Evolutionary conservation across 257 asterid genomes (phyloP).

Genomic region (Solanum lignicaule): DNA sequence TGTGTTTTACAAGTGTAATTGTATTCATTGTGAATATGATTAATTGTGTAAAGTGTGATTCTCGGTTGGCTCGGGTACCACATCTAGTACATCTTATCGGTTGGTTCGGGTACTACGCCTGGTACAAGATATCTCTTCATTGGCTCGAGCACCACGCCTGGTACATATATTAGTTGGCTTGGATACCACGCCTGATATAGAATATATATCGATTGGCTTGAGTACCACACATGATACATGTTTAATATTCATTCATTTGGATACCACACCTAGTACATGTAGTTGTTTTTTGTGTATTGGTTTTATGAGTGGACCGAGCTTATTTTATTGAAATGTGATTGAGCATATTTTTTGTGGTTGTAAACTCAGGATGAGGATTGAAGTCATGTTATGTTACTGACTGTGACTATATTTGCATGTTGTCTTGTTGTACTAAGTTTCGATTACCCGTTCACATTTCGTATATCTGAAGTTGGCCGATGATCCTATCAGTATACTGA

Average conservation of each 20-base stretch:
- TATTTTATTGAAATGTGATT: too few relatives aligned
- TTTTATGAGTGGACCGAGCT: too few relatives aligned
- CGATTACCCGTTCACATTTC: too few relatives aligned
- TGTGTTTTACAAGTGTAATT: not conserved
- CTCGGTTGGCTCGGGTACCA: not conserved
- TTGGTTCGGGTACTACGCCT: accelerated
- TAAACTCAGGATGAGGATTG: too few relatives aligned
- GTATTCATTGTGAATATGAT: not conserved
- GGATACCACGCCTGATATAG: not conserved
- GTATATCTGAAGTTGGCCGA: too few relatives aligned
- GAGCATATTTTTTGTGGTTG: too few relatives aligned
- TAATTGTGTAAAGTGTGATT: not conserved
- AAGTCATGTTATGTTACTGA: too few relatives aligned
- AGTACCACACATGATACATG: not conserved
- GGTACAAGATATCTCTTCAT: not conserved
- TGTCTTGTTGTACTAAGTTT: too few relatives aligned
- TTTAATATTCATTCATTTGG: accelerated
- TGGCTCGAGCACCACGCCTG: not conserved
- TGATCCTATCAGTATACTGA: too few relatives aligned
- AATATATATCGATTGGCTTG: too few relatives aligned
- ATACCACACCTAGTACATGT: not conserved
- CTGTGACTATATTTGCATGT: too few relatives aligned
- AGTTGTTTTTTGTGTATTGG: not conserved
- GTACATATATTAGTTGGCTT: not conserved
- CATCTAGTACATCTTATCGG: not conserved